Percentiles rank a stretch among this genome's conserved stretches.
These are phyloP conservation scores for Paracorniculantispora psalliotae DNA, from an alignment of 2,329 filamentous ascomycete species.

Conservation along the genomic window DNA sequence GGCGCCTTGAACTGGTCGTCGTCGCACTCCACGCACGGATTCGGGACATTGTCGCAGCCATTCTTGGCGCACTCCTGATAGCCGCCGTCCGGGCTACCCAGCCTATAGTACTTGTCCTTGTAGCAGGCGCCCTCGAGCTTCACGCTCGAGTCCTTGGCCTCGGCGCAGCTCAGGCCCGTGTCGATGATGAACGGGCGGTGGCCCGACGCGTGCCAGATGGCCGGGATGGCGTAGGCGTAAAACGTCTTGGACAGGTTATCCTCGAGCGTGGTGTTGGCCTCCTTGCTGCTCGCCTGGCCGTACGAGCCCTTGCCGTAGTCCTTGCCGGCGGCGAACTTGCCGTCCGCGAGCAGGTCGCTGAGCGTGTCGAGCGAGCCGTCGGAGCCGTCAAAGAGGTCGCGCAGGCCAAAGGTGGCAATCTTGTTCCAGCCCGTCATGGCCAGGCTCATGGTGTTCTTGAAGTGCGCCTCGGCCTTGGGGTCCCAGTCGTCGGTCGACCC, in stretches of 20 bases:
- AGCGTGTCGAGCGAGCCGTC: constrained; percentile 21
- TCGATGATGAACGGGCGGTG: constrained; percentile 29
- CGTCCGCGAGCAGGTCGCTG: constrained; percentile 22
- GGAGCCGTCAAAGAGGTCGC: constrained; percentile 22
- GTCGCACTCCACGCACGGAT: not conserved
- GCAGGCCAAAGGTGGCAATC: not conserved
- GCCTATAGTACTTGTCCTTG: constrained; percentile 12
- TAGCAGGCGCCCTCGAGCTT: constrained; percentile 23
- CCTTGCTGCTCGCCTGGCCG: not conserved
- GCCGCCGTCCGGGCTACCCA: not conserved
- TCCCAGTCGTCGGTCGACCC: not conserved
- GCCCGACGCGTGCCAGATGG: constrained; percentile 24
- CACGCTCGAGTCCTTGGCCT: constrained; percentile 15
- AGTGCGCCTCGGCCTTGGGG: not conserved
- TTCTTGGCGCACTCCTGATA: not conserved
- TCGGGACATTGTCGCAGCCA: not conserved
- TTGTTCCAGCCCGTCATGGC: not conserved
- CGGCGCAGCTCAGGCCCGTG: constrained; percentile 24
- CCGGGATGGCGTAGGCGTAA: constrained; percentile 28
- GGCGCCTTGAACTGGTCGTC: constrained; percentile 1
- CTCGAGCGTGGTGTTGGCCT: constrained; percentile 7
- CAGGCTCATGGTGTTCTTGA: not conserved
- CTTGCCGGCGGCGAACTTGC: constrained; percentile 23
- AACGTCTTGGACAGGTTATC: constrained; percentile 21
- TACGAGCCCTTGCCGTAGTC: not conserved